Percentiles rank a stretch among this genome's conserved stretches.
These are phyloP conservation scores for Amphichorda felina DNA, from an alignment of 2,329 filamentous ascomycete species.

Conservation along the genomic window DNA sequence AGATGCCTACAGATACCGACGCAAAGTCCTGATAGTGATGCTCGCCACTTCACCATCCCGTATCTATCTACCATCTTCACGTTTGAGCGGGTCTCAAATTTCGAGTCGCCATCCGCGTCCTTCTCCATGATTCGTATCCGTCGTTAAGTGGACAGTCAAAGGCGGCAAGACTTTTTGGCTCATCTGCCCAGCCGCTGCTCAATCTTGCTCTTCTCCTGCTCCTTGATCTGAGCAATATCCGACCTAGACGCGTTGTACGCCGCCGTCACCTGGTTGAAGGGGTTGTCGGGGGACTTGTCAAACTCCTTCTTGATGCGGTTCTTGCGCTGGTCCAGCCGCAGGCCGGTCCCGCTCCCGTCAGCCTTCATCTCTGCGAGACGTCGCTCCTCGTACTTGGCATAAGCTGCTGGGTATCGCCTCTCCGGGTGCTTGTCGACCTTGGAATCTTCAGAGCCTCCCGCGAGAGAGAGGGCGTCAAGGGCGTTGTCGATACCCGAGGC, in stretches of 20 bases:
- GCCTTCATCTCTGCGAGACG: slow-evolving; percentile 75
- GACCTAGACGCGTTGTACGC: slow-evolving; percentile 68
- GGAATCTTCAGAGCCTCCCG: slow-evolving; percentile 36
- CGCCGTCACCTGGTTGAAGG: slow-evolving; percentile 76
- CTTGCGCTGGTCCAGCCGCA: slow-evolving; percentile 75
- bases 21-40: too few species aligned
- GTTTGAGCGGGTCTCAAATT: too few species aligned
- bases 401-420: slow-evolving; percentile 76
- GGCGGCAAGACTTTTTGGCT: neutral
- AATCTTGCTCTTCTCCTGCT: slow-evolving; percentile 59
- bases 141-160: too few species aligned
- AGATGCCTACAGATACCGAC: too few species aligned
- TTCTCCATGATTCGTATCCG: too few species aligned
- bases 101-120: too few species aligned
- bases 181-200: slow-evolving; percentile 52
- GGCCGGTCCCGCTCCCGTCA: slow-evolving; percentile 59
- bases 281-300: slow-evolving; percentile 87
- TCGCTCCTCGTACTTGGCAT: slow-evolving; percentile 68
- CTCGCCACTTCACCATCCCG: too few species aligned
- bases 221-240: slow-evolving; percentile 56
- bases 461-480: slow-evolving; percentile 70
- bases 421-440: slow-evolving; percentile 87
- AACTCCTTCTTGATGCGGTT: slow-evolving; percentile 85
- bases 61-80: too few species aligned
- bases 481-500: slow-evolving; percentile 89